Evolutionary conservation across 345 rosid genomes (phyloP).

Genomic region (Hypericum androsaemum): DNA sequence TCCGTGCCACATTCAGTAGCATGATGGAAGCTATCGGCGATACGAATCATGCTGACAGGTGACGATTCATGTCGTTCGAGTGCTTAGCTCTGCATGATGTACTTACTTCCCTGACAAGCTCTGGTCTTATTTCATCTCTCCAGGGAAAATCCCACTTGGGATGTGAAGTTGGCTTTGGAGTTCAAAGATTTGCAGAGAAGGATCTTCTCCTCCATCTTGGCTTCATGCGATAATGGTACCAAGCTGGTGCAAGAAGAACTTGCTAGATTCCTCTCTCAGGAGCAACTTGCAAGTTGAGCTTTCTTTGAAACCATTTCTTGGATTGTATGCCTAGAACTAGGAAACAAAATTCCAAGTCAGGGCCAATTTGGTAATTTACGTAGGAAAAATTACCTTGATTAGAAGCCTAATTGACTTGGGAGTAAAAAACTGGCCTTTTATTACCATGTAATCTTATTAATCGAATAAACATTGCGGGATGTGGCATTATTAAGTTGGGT

Average conservation of each 20-base stretch:
- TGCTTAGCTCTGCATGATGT: background rate
- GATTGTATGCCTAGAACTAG: too few relatives aligned
- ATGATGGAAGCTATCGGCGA: slow-evolving; percentile 62
- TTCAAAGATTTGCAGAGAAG: slow-evolving; percentile 50
- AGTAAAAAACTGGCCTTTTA: too few relatives aligned
- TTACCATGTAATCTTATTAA: too few relatives aligned
- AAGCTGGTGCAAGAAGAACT: slow-evolving; percentile 44
- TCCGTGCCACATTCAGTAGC: slow-evolving; percentile 42
- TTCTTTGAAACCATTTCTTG: too few relatives aligned
- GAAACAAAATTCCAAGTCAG: too few relatives aligned
- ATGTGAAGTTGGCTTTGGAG: slow-evolving; percentile 48
- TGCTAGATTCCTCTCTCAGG: slow-evolving; percentile 5
- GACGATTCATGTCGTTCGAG: slow-evolving; percentile 7
- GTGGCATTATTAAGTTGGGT: too few relatives aligned
- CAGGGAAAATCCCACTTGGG: slow-evolving; percentile 53
- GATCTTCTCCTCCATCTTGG: slow-evolving; percentile 57
- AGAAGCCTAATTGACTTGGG: too few relatives aligned
- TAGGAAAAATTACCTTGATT: too few relatives aligned
- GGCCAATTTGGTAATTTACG: too few relatives aligned
- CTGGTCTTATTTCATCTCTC: slow-evolving; percentile 5
- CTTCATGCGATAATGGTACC: slow-evolving; percentile 56
- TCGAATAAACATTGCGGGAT: too few relatives aligned
- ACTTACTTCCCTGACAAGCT: background rate
- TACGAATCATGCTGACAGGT: slow-evolving; percentile 36
- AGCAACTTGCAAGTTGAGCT: too few relatives aligned